A percentile compares a stretch with the other conserved stretches of the same genome.
Conservation (phyloP, 2,329 filamentous ascomycete genomes). For the Pyrenophora teres region DNA sequence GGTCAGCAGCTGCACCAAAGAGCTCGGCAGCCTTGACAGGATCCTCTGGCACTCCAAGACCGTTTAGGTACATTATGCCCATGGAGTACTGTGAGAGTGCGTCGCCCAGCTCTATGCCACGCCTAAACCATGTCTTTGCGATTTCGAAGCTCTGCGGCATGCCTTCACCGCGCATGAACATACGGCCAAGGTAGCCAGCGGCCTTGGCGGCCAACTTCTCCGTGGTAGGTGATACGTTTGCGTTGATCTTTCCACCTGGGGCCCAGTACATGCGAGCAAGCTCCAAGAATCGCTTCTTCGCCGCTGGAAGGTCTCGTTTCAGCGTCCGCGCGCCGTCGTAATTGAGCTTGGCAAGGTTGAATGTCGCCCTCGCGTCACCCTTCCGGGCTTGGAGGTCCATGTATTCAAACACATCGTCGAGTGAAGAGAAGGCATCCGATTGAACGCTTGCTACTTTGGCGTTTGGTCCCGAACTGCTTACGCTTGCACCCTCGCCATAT, state of each 20-base stretch:
- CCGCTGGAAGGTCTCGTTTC: constrained; percentile 71
- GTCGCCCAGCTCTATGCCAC: constrained; percentile 76
- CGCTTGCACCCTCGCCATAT: constrained; percentile 93
- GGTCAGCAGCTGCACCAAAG: constrained; percentile 78
- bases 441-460: constrained; percentile 73
- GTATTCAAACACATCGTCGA: constrained; percentile 95
- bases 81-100: constrained; percentile 83
- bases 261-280: constrained; percentile 83
- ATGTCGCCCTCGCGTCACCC: constrained; percentile 84
- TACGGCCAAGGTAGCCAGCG: constrained; percentile 83
- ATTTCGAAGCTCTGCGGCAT: constrained; percentile 76
- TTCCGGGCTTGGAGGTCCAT: constrained; percentile 88
- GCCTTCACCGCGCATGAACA: constrained; percentile 88
- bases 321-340: constrained; percentile 83
- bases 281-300: constrained; percentile 79
- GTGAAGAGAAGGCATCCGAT: constrained; percentile 80
- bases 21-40: constrained; percentile 72
- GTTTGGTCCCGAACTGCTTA: constrained; percentile 82
- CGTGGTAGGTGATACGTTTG: constrained; percentile 70
- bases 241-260: constrained; percentile 73
- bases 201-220: constrained; percentile 82
- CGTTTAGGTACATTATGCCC: constrained; percentile 81
- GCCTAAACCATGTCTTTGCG: constrained; percentile 81
- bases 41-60: constrained; percentile 73
- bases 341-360: constrained; percentile 81